Conservation (phyloP, 805 yeast species). For the Kodamaea neixiangensis region DNA sequence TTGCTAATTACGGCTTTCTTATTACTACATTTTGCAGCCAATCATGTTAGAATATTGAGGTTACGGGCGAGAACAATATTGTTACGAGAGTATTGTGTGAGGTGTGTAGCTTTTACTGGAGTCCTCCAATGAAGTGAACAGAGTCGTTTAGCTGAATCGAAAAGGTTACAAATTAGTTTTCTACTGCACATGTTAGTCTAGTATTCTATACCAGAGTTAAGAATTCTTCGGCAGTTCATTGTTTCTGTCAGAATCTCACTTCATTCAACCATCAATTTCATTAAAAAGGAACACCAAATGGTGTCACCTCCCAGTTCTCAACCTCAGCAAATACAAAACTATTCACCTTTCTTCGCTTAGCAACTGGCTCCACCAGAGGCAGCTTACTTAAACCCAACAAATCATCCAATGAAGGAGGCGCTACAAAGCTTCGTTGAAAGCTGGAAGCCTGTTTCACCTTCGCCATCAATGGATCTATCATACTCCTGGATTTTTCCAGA, state of each 20-base stretch:
- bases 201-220: no score
- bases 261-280: no score
- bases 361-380: constrained; percentile 7
- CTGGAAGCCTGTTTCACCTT: constrained; percentile 7
- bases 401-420: constrained; percentile 25
- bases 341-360: constrained; percentile 18
- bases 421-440: constrained; percentile 9
- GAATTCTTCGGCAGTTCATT: no score
- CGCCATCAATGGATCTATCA: background rate
- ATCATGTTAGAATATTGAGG: background rate
- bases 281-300: constrained; percentile 45
- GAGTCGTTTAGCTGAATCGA: no score
- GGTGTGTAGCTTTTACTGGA: no score
- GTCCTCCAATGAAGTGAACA: no score
- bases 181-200: no score
- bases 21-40: background rate
- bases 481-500: constrained; percentile 1
- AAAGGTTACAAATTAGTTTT: no score
- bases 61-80: no score
- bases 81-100: no score
- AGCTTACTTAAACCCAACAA: constrained; percentile 22
- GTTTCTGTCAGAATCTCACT: no score
- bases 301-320: constrained; percentile 51
- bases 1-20: background rate
- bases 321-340: constrained; percentile 32